These are phyloP conservation scores for Tremella yokohamensis DNA, from an alignment of 768 basidiomycete genomes.

Conservation along the genomic window DNA sequence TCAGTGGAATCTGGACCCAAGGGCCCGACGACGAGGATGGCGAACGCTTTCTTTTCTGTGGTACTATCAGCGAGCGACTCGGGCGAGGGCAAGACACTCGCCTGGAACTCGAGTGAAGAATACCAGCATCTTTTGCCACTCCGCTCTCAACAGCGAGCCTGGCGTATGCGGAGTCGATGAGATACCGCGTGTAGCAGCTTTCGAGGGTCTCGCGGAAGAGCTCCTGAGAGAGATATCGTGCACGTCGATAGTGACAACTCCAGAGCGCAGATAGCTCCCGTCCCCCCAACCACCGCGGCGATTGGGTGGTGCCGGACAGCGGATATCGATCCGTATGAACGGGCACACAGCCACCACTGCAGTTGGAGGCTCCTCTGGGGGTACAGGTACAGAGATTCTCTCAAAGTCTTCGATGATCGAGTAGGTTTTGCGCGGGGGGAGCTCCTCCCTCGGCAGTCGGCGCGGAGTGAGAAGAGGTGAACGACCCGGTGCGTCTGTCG, in stretches of 20 bases:
- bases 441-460: background rate
- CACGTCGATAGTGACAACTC: slow-evolving; percentile 41
- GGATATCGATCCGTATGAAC: slow-evolving; percentile 65
- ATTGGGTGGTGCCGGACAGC: slow-evolving; percentile 61
- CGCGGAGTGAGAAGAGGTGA: slow-evolving; percentile 3
- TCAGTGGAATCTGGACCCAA: slow-evolving; percentile 36
- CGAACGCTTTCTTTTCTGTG: slow-evolving; percentile 31
- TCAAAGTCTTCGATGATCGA: slow-evolving; percentile 63
- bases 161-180: background rate
- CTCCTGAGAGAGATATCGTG: slow-evolving; percentile 18
- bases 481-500: background rate
- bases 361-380: slow-evolving; percentile 2
- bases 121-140: slow-evolving; percentile 41
- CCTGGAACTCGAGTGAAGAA: slow-evolving; percentile 43
- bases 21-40: slow-evolving; percentile 45
- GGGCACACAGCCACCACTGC: slow-evolving; percentile 54
- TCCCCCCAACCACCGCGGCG: slow-evolving; percentile 63
- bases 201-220: background rate
- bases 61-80: slow-evolving; percentile 1
- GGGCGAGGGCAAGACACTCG: slow-evolving; percentile 11
- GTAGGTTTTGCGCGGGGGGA: slow-evolving; percentile 24
- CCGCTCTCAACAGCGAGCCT: slow-evolving; percentile 12
- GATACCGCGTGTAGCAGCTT: background rate
- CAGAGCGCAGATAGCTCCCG: slow-evolving; percentile 50
- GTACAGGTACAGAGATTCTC: slow-evolving; percentile 51